phyloP scores from a whole-genome alignment of 2,329 filamentous ascomycete genomes.

The Zasmidium citrigriseum region DNA sequence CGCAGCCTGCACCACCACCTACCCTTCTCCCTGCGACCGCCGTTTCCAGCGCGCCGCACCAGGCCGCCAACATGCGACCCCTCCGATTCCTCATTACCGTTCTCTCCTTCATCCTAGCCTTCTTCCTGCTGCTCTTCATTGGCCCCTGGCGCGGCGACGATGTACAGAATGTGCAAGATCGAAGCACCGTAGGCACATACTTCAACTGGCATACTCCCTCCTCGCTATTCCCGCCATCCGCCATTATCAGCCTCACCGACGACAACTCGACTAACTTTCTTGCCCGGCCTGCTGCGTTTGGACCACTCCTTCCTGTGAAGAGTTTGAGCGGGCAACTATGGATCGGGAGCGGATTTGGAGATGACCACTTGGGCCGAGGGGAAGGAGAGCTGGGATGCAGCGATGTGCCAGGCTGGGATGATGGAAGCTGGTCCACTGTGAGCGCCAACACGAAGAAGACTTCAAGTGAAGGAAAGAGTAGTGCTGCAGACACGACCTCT shows the following conservation, averaged over 20 bases:
- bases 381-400: slow-evolving; percentile 91
- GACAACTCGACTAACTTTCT: slow-evolving; percentile 98
- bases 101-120: slow-evolving; percentile 43
- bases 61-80: slow-evolving; percentile 37
- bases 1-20: background rate
- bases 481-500: slow-evolving; percentile 11
- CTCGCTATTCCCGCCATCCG: slow-evolving; percentile 90
- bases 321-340: slow-evolving; percentile 88
- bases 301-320: slow-evolving; percentile 70
- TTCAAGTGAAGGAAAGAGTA: slow-evolving; percentile 17
- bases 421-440: slow-evolving; percentile 44
- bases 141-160: slow-evolving; percentile 27
- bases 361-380: slow-evolving; percentile 68
- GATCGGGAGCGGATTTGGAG: slow-evolving; percentile 89
- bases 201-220: slow-evolving; percentile 63
- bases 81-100: slow-evolving; percentile 46
- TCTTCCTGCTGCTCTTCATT: slow-evolving; percentile 47
- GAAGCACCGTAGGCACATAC: slow-evolving; percentile 41
- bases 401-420: slow-evolving; percentile 86
- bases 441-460: slow-evolving; percentile 21
- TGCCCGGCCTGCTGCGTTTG: slow-evolving; percentile 89
- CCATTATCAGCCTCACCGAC: slow-evolving; percentile 92
- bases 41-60: background rate
- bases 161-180: slow-evolving; percentile 29
- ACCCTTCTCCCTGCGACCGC: background rate